These are phyloP conservation scores for Candida chauliodis DNA, from an alignment of 805 yeast genomes.

Conservation along the genomic window DNA sequence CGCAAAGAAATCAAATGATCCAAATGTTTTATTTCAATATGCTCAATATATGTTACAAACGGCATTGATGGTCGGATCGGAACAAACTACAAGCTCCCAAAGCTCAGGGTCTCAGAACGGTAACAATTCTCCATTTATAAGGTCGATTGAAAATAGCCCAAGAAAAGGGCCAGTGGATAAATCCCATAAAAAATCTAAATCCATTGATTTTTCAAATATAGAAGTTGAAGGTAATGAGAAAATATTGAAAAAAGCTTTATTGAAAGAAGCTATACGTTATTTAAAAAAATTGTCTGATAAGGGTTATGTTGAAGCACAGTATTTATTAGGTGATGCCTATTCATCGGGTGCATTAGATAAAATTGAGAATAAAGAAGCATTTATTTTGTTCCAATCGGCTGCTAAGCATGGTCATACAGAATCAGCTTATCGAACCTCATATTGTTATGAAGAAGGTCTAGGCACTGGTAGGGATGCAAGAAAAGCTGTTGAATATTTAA, in stretches of 20 bases:
- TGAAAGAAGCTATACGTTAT: conserved; percentile 74
- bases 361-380: conserved; percentile 73
- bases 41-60: conserved; percentile 89
- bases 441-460: conserved; percentile 90
- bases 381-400: conserved; percentile 74
- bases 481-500: conserved; percentile 76
- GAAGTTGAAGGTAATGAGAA: conserved; percentile 17
- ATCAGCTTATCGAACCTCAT: conserved; percentile 85
- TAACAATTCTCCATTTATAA: conserved; percentile 3
- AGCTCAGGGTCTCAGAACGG: conserved; percentile 9
- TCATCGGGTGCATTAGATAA: conserved; percentile 82
- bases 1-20: conserved; percentile 82
- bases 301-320: conserved; percentile 88
- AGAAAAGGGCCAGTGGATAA: conserved; percentile 12
- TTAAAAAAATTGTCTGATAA: conserved; percentile 70
- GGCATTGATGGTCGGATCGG: conserved; percentile 58
- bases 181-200: conserved; percentile 21
- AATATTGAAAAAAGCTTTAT: conserved; percentile 49
- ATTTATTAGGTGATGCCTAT: conserved; percentile 84
- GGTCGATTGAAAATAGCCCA: conserved; percentile 19
- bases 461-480: conserved; percentile 89
- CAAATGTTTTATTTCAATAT: conserved; percentile 80
- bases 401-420: conserved; percentile 94
- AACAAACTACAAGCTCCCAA: conserved; percentile 10
- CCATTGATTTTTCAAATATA: conserved; percentile 16